Evolutionary conservation across 2,329 filamentous ascomycete species (phyloP), one percentile per base, ranked within the genome.

Genomic region (Daldinia sp.): DNA sequence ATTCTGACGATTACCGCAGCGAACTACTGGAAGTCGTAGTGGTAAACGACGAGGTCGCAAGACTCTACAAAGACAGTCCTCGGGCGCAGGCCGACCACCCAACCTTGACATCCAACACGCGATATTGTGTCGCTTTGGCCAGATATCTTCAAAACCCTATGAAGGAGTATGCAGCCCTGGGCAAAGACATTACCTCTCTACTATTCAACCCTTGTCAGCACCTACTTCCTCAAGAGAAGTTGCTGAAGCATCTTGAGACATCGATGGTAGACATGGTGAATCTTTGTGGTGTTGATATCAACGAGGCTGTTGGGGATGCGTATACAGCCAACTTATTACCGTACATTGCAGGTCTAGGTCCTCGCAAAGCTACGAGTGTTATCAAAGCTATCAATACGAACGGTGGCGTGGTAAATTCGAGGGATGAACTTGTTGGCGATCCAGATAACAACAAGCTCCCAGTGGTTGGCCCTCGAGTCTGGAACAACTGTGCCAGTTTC

Each of bases 211-310:
- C 92, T 3, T 94, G 93, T 71, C 95, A 99, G 76, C 90, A 94
- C 64, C 85, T 97, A 27, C 84, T 99, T 11, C 90, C 94, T 0
- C 87, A 93, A 63, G 94, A 98, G 34, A 94, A 96, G 79, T 83
- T 99, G 35, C 81, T 90, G 65, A 93, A 92, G 75, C 88, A 93
- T 63, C 84, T 99, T 13, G 95, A 99, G 73, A 96, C 92, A n/a
- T 93, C 94, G 43, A 92, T 99, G 87, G 94, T 99, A 9, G 95
- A 99, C 75, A 97, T 97, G 85, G 95, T 99, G 70, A 99, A 99
- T 75, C 87, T 99, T 41, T 93, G 94, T 45, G 95, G 95, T 73
- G 92, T 99, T 34, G 92, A 98, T 72, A 90, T 99, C 73, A 97
- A 97, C 71, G 94, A 97, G 68, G 93, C 94, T 11, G 89, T 96